Evolutionary conservation across 371 early-diverging fungal species (phyloP).

Genomic region (Phascolomyces articulosus): DNA sequence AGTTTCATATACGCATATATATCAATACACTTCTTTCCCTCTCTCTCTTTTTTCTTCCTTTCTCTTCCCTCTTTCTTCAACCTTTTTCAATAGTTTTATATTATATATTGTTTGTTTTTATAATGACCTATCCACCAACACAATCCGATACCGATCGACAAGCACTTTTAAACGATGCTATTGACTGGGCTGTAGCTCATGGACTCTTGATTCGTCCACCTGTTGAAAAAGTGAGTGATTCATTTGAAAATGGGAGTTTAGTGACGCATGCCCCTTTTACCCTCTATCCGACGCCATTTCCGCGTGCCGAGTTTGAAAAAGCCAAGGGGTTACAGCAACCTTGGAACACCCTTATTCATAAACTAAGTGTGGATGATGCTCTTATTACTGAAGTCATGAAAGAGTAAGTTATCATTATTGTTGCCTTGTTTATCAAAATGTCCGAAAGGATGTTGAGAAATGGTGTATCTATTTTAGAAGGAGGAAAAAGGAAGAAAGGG

Average conservation of each 20-base stretch:
- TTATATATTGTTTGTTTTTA: neutral
- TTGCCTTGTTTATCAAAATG: no score
- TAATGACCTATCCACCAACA: slow-evolving; percentile 32
- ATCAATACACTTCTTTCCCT: no score
- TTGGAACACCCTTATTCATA: slow-evolving; percentile 84
- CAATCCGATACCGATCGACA: slow-evolving; percentile 16
- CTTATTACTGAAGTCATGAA: slow-evolving; percentile 79
- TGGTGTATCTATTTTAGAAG: no score
- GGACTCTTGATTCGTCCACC: slow-evolving; percentile 78
- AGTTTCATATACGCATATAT: no score
- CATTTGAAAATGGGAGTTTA: slow-evolving; percentile 36
- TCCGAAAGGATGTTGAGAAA: no score
- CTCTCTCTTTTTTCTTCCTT: neutral
- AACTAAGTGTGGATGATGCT: slow-evolving; percentile 73
- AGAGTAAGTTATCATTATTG: no score
- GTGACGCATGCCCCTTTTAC: slow-evolving; percentile 87
- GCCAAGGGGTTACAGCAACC: slow-evolving; percentile 81
- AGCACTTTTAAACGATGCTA: slow-evolving; percentile 53
- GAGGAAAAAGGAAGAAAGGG: no score
- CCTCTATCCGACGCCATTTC: slow-evolving; percentile 89
- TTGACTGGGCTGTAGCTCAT: slow-evolving; percentile 82
- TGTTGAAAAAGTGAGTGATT: slow-evolving; percentile 29
- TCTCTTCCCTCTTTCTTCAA: slow-evolving; percentile 1
- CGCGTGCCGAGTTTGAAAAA: slow-evolving; percentile 71
- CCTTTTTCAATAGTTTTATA: slow-evolving; percentile 3